Base-by-base conservation (phyloP, 2,329 filamentous ascomycete genomes). In the Chaetomium sp. region DNA sequence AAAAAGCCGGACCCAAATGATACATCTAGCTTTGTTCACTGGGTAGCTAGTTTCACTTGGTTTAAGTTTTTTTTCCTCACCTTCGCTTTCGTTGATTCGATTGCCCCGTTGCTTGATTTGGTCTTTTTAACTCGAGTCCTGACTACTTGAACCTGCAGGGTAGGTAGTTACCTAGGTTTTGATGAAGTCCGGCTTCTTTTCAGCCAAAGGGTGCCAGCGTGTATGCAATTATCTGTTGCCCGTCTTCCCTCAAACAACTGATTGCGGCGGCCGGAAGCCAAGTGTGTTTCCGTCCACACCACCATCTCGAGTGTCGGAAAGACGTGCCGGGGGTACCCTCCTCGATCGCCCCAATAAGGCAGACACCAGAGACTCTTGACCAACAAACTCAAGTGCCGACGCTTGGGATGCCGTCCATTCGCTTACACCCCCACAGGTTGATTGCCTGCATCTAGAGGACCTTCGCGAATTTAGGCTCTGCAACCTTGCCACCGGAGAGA, bases 381-480 rank as follows among this genome's bases (percentile, higher is more conserved):
- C n/a, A 7, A 13, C 35, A 27, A 47, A 21, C 25, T 55, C 50
- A 64, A 57, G 29, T 64, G 62, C 62, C 62, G 62, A 54, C 51
- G 49, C 49, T 54, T 35, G 49, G 13, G 29, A n/a, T 55, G 47
- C 49, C 54, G 35, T 13, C 23, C 19, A 33, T 21, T 58, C 49
- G 54, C 59, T 50, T 56, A 38, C 51, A 16, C n/a, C 25, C 21
- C 21, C 33, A n/a, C 25, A 27, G 42, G 16, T n/a, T 59, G 62
- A 64, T 64, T 50, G 23, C 53, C 23, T 60, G 58, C 57, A 53
- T 50, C 33, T 10, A 31, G 35, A 31, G 16, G 27, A 31, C 62
- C 57, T 51, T 63, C 7, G 53, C 16, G 25, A 7, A 64, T 68
- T 68, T 68, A 68, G 66, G 54, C 66, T 64, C 57, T 64, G 53